These are phyloP conservation scores for Colletotrichum sp. DNA, from an alignment of 2,329 filamentous ascomycete genomes.

Conservation along the genomic window DNA sequence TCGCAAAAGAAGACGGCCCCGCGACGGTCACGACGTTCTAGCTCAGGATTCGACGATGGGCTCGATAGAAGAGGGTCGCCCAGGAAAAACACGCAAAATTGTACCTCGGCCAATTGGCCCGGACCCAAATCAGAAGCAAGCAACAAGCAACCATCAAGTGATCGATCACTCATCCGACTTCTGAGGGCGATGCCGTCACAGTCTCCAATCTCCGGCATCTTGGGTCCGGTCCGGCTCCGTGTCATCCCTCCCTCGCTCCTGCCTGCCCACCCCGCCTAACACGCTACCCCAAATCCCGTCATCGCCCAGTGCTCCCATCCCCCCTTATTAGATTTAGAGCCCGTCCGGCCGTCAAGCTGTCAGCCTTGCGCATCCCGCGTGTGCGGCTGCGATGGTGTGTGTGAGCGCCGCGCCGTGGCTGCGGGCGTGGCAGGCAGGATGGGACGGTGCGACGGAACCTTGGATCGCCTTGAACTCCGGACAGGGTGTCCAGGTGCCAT, in stretches of 20 bases:
- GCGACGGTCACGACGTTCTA: not conserved
- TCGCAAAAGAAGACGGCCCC: not conserved
- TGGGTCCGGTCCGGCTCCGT: slow-evolving; percentile 15
- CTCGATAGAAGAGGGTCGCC: not conserved
- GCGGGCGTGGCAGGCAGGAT: slow-evolving; percentile 2
- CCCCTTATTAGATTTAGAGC: not conserved
- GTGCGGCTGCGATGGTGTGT: not conserved
- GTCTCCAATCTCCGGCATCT: slow-evolving; percentile 14
- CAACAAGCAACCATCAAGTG: not conserved
- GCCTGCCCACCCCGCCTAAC: not conserved
- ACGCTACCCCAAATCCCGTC: not conserved
- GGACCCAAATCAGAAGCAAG: not conserved
- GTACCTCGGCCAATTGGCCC: slow-evolving; percentile 18
- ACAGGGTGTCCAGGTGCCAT: not conserved
- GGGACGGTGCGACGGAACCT: not conserved
- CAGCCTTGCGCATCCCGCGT: not conserved
- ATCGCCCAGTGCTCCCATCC: not conserved
- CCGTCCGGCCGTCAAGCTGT: not conserved
- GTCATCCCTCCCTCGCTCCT: not conserved
- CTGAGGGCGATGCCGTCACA: slow-evolving; percentile 1
- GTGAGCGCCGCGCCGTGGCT: not conserved
- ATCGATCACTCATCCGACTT: not conserved
- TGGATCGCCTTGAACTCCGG: not conserved
- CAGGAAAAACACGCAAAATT: not conserved
- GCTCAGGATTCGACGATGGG: not conserved